Base-by-base conservation (phyloP, 257 asterid genomes). In the Rauvolfia tetraphylla region DNA sequence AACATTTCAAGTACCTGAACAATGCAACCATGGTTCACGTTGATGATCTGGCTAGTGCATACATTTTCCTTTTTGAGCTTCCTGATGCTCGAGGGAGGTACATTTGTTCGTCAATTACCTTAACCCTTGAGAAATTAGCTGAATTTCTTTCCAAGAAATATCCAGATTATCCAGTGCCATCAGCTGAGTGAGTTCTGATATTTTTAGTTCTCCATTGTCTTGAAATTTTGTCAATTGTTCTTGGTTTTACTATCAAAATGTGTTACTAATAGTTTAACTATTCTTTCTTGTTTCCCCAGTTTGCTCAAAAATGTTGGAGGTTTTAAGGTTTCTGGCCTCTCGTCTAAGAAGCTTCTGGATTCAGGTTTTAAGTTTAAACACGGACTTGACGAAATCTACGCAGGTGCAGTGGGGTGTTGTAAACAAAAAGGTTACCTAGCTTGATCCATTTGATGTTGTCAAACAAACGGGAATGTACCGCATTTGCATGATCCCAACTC, bases 301-400 rank as follows among this genome's bases (percentile, higher is more conserved):
- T 20, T 66, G 25, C 57, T 51, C 23, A 51, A 51, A 17, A 18
- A 51, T 17, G 23, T 51, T 51, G 57, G 57, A 1, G 57, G 57
- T 51, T 51, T 51, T 51, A 51, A 51, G 57, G 17, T 51, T 51
- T 51, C 57, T 51, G 57, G 57, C 23, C 57, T 51, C 22, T 84
- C 93, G 38, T 85, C 88, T 2, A 84, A 84, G 59, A 90, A 86
- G 59, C 82, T 90, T 29, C 62, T 77, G 83, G 87, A 76, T 51
- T 78, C 80, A 62, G 95, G 92, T 59, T 90, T 90, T 76, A 75
- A 70, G 73, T 88, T 57, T 44, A 83, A 86, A 68, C 79, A 90
- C 7, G 92, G 92, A 31, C 81, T 90, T 29, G 89, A 72, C 49
- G 95, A 88, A 68, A 88, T 90, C 84, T 86, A 84, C 44, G 91